Conservation (phyloP, 2,329 filamentous ascomycete genomes). For the Clarireedia monteithiana region DNA sequence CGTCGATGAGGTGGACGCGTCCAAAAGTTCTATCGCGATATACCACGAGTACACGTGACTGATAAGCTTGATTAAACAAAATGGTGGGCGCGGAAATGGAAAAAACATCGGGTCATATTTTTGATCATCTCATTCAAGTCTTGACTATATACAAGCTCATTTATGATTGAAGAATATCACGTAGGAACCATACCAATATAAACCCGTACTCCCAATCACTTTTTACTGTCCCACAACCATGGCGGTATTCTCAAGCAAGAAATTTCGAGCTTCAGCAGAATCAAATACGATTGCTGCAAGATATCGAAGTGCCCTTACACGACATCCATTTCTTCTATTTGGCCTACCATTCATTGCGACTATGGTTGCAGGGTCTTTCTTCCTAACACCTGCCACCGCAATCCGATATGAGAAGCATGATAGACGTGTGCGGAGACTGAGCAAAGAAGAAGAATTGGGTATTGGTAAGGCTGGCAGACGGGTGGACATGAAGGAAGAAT, state of each 20-base stretch:
- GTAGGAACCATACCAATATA: background rate
- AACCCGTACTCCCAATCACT: background rate
- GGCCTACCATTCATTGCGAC: constrained; percentile 86
- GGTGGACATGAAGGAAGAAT: constrained; percentile 78
- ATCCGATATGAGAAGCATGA: constrained; percentile 91
- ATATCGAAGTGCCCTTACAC: constrained; percentile 69
- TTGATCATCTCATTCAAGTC: background rate
- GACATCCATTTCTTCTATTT: constrained; percentile 85
- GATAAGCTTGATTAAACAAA: background rate
- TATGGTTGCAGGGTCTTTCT: constrained; percentile 88
- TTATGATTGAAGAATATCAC: background rate
- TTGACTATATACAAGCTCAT: background rate
- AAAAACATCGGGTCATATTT: background rate
- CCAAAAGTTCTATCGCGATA: background rate
- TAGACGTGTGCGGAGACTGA: constrained; percentile 77
- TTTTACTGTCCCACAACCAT: constrained; percentile 30
- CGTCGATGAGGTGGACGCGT: constrained; percentile 1
- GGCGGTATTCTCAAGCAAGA: constrained; percentile 60
- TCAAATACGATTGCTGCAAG: constrained; percentile 61
- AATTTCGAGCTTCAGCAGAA: constrained; percentile 60
- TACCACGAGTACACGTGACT: background rate
- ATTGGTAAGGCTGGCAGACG: constrained; percentile 63
- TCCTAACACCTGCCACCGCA: constrained; percentile 88
- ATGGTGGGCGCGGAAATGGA: no score
- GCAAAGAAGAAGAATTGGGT: constrained; percentile 77